Conservation (phyloP, 345 rosid genomes). For the Bruguiera gymnorhiza region DNA sequence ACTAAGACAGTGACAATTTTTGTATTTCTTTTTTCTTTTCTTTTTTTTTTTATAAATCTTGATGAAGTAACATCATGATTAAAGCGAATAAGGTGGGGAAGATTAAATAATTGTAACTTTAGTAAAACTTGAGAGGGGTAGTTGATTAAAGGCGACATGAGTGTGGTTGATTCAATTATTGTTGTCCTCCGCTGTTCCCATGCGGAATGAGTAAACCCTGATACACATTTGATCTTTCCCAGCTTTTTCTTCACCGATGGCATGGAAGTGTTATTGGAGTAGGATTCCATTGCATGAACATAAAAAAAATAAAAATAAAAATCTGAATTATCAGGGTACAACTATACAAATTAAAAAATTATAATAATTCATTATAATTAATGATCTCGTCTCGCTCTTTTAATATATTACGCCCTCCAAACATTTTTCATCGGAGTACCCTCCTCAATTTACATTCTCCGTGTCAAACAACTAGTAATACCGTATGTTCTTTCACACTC, state of each 20-base stretch:
- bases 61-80: constrained; percentile 21
- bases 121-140: background rate
- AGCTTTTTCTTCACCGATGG: background rate
- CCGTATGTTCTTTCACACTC: too few species aligned
- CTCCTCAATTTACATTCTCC: too few species aligned
- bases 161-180: constrained; percentile 59
- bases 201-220: constrained; percentile 15
- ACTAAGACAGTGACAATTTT: too few species aligned
- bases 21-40: too few species aligned
- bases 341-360: too few species aligned
- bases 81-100: constrained; percentile 16
- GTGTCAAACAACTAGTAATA: too few species aligned
- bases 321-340: too few species aligned
- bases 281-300: background rate
- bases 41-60: background rate
- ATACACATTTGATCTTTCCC: background rate
- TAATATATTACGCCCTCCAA: too few species aligned
- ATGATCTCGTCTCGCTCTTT: too few species aligned
- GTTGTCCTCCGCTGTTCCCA: constrained; percentile 57
- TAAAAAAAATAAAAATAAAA: too few species aligned
- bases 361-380: too few species aligned
- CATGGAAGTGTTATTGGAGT: background rate
- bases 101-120: constrained; percentile 9
- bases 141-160: constrained; percentile 36
- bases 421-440: too few species aligned